Conservation (phyloP, 208 protist species). For the Wallacemonas sp. region DNA sequence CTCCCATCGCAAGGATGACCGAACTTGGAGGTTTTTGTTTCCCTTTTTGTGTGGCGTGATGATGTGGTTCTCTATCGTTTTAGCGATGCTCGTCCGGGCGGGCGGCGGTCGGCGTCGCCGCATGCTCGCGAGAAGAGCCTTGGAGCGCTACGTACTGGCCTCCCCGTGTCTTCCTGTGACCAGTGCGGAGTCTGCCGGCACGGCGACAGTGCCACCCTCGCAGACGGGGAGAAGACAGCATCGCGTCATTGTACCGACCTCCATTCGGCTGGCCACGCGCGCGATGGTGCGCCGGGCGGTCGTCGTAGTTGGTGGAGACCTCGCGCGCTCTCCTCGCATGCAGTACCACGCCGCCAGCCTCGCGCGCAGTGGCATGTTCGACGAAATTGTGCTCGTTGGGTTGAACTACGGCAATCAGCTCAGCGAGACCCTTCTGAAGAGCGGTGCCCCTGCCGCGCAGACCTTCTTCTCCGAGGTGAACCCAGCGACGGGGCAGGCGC, state of each 20-base stretch:
- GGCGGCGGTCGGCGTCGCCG: slow-evolving; percentile 52
- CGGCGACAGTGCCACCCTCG: not conserved
- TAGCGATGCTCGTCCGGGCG: slow-evolving; percentile 67
- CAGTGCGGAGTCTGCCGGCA: slow-evolving; percentile 3
- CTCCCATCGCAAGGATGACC: slow-evolving; percentile 16
- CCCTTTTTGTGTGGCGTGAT: slow-evolving; percentile 45
- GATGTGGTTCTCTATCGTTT: slow-evolving; percentile 72
- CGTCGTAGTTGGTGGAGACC: slow-evolving; percentile 90
- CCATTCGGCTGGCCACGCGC: slow-evolving; percentile 44
- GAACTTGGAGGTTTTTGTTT: slow-evolving; percentile 44
- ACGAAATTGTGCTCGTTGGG: slow-evolving; percentile 77
- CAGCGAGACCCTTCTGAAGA: slow-evolving; percentile 55
- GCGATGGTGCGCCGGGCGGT: slow-evolving; percentile 63
- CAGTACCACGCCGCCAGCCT: slow-evolving; percentile 89
- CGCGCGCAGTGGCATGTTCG: slow-evolving; percentile 63
- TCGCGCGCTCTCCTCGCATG: slow-evolving; percentile 89
- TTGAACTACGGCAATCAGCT: slow-evolving; percentile 73
- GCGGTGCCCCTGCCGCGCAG: slow-evolving; percentile 34
- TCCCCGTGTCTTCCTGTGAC: slow-evolving; percentile 18
- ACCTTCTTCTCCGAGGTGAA: slow-evolving; percentile 27
- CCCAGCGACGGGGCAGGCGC: slow-evolving; percentile 18
- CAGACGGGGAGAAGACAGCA: not conserved
- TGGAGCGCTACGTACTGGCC: slow-evolving; percentile 40
- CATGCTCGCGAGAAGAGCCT: slow-evolving; percentile 35
- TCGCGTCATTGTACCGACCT: slow-evolving; percentile 27